Evolutionary conservation across 1,139 yeast genomes (phyloP).

Genomic region (Candida gigantensis): DNA sequence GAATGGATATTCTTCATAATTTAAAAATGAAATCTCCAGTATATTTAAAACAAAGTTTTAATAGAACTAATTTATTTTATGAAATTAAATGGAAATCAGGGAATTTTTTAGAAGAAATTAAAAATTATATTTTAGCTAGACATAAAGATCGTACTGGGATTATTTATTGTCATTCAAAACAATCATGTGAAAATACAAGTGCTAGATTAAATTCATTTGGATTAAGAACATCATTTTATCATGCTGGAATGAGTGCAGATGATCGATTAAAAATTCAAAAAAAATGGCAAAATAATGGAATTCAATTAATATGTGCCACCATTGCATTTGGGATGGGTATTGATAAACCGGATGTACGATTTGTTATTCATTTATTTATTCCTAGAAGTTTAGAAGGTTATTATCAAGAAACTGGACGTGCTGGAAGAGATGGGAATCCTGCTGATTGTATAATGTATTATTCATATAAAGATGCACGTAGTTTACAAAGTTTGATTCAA

Average conservation of each 20-base stretch:
- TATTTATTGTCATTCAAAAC: constrained; percentile 89
- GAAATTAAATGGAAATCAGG: constrained; percentile 68
- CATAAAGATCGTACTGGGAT: constrained; percentile 75
- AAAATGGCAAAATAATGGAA: constrained; percentile 74
- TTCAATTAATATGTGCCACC: constrained; percentile 89
- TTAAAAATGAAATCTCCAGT: constrained; percentile 57
- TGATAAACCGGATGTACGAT: constrained; percentile 93
- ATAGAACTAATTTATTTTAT: constrained; percentile 82
- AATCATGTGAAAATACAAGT: constrained; percentile 83
- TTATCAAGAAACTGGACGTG: constrained; percentile 98
- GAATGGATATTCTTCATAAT: constrained; percentile 81
- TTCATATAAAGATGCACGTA: constrained; percentile 72
- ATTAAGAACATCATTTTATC: constrained; percentile 73
- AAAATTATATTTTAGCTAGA: constrained; percentile 51
- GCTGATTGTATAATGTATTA: constrained; percentile 85
- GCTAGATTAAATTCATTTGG: constrained; percentile 60
- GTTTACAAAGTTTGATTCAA: constrained; percentile 73
- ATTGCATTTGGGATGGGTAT: constrained; percentile 99
- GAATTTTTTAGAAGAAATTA: constrained; percentile 61
- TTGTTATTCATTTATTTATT: constrained; percentile 83
- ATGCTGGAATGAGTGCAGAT: constrained; percentile 88
- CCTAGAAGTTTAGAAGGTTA: constrained; percentile 94
- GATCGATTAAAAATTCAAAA: constrained; percentile 70
- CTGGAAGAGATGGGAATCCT: constrained; percentile 88
- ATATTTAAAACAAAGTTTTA: constrained; percentile 76